Percentiles rank a stretch among this genome's conserved stretches.
Conservation (phyloP, 306 rosid genomes). For the Quercus gilva region DNA sequence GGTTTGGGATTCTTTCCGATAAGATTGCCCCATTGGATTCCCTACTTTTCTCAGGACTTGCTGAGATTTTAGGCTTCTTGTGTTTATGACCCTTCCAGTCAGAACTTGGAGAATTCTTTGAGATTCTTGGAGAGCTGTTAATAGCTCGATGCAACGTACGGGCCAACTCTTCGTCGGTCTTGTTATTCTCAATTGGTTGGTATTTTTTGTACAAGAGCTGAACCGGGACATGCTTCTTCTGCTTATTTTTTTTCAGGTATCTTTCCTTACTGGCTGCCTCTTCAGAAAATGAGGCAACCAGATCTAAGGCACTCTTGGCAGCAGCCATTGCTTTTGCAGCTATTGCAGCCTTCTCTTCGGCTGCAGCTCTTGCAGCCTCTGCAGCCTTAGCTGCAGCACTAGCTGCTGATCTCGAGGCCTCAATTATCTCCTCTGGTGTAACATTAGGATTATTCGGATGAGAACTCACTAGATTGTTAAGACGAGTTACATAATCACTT, state of each 20-base stretch:
- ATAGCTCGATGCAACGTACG: slow-evolving; percentile 84
- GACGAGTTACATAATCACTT: slow-evolving; percentile 58
- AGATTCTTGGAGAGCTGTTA: slow-evolving; percentile 89
- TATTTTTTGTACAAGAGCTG: slow-evolving; percentile 86
- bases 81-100: slow-evolving; percentile 58
- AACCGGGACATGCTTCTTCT: slow-evolving; percentile 91
- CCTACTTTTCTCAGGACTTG: slow-evolving; percentile 50
- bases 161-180: slow-evolving; percentile 89
- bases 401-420: slow-evolving; percentile 67
- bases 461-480: slow-evolving; percentile 63
- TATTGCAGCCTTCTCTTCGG: slow-evolving; percentile 78
- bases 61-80: slow-evolving; percentile 61
- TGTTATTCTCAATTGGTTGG: slow-evolving; percentile 69
- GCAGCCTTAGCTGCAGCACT: slow-evolving; percentile 69
- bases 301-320: slow-evolving; percentile 84
- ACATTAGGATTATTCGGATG: slow-evolving; percentile 57
- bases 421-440: slow-evolving; percentile 65
- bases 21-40: slow-evolving; percentile 43
- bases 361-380: slow-evolving; percentile 69
- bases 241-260: slow-evolving; percentile 69
- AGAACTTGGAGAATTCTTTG: slow-evolving; percentile 63
- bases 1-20: slow-evolving; percentile 47
- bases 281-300: slow-evolving; percentile 81
- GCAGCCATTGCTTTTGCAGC: slow-evolving; percentile 87
- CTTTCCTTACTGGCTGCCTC: slow-evolving; percentile 53